Base-by-base conservation (phyloP, 768 basidiomycete species). In the Hysterangium stoloniferum region DNA sequence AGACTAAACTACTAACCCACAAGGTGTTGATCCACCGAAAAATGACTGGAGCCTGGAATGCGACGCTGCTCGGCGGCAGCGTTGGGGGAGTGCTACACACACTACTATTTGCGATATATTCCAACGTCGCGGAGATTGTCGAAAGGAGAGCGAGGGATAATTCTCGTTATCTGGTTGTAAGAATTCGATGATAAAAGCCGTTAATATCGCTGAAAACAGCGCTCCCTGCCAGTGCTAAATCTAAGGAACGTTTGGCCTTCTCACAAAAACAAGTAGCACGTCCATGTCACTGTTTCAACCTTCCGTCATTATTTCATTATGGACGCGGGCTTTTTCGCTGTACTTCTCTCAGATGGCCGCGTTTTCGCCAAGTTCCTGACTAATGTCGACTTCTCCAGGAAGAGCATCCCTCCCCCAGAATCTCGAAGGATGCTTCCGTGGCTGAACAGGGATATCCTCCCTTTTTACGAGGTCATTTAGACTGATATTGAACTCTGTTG, bases 131-230 rank as follows among this genome's bases (percentile, higher is more conserved):
- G 15, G 13, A 27, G 31, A 62, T 54, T 24, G 55, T 56, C 2
- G 59, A 48, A 20, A 71, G 56, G 45, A 66, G 60, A 37, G 52
- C 56, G n/a, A 55, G 56, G 8, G 61, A 62, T n/a, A 53, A 6
- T 63, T 60, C 24, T 52, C 46, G 1, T 66, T 58, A 45, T 71
- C 58, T 37, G 59, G 61, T n/a, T 61, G 48, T 9, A 73, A 60
- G 13, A 64, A 67, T 45, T 69, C 64, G 15, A 70, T 61, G 5
- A 68, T 62, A 47, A 72, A 73, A 1, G 70, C 61, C 2, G 66
- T 67, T 12, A 69, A 60, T 1, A 64, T 66, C 4, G 69, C 64
- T 20, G 70, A 69, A 56, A 73, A 73, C 9, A 73, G 59, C 63
- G 71, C 71, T 29, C 68, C 65, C 70, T 72, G 15, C 37, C 24